A percentile compares a stretch with the other conserved stretches of the same genome.
These are phyloP conservation scores for Zygosaccharomyces sapae DNA, from an alignment of 1,139 yeast species.

Conservation along the genomic window DNA sequence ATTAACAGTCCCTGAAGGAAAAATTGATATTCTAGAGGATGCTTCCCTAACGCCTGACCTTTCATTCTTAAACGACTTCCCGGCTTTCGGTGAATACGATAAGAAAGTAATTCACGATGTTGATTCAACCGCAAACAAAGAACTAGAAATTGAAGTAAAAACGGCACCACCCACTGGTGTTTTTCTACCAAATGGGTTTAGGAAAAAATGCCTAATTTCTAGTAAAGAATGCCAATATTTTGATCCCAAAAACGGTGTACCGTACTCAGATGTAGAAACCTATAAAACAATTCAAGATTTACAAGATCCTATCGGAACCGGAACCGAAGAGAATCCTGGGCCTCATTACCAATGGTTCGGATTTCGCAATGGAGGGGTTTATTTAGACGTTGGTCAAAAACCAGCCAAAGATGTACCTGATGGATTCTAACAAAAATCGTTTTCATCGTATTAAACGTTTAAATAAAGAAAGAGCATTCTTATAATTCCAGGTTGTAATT, in stretches of 20 bases:
- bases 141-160: conserved; percentile 45
- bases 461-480: neutral
- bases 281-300: conserved; percentile 65
- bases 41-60: conserved; percentile 24
- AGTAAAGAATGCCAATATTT: conserved; percentile 79
- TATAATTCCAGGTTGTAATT: conserved; percentile 4
- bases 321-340: conserved; percentile 18
- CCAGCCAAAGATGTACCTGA: conserved; percentile 90
- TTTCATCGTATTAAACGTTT: neutral
- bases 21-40: conserved; percentile 21
- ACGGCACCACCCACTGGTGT: conserved; percentile 75
- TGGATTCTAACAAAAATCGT: conserved; percentile 47
- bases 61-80: conserved; percentile 49
- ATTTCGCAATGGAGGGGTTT: conserved; percentile 61
- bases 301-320: conserved; percentile 42
- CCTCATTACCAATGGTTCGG: conserved; percentile 63
- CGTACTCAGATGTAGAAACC: conserved; percentile 78
- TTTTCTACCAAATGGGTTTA: conserved; percentile 62
- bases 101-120: conserved; percentile 43
- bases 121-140: conserved; percentile 43
- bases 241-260: conserved; percentile 83
- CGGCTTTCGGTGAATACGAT: conserved; percentile 61
- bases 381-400: conserved; percentile 49
- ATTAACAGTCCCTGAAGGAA: conserved; percentile 25
- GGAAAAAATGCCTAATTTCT: conserved; percentile 67